These are phyloP conservation scores for Sphagnum tenellum DNA, from an alignment of 225 moss, liverwort and hornwort genomes.

Conservation along the genomic window DNA sequence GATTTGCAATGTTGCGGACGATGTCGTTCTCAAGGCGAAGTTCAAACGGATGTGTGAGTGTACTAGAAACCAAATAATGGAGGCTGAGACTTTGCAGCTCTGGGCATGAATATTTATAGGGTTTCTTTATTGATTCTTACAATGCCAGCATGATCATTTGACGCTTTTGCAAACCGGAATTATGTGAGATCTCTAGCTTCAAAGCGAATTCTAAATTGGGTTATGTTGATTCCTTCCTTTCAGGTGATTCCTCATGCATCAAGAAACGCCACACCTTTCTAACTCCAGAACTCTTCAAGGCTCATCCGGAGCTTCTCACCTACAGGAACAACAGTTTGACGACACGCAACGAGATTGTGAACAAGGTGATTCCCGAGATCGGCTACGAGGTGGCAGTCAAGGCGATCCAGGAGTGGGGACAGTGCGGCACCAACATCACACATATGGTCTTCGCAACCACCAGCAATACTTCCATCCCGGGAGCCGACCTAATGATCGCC, in stretches of 20 bases:
- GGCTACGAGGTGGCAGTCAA: constrained; percentile 5
- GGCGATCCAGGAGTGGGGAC: constrained; percentile 13
- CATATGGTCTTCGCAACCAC: constrained; percentile 13
- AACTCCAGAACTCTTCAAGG: constrained; percentile 7
- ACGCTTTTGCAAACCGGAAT: no score
- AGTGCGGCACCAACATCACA: constrained; percentile 6
- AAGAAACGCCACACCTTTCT: constrained; percentile 10
- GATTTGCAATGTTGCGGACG: no score
- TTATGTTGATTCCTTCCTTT: neutral
- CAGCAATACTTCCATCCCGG: constrained; percentile 7
- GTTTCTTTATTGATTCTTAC: no score
- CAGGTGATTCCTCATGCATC: constrained; percentile 13
- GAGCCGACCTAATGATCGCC: constrained; percentile 10
- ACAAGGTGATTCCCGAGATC: constrained; percentile 8
- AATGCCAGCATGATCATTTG: no score
- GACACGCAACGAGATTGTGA: constrained; percentile 10
- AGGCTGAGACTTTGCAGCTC: no score
- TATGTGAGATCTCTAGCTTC: no score
- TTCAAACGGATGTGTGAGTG: neutral
- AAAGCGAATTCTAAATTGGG: no score
- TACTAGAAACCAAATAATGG: neutral
- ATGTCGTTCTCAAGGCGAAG: neutral
- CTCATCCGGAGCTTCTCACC: constrained; percentile 11
- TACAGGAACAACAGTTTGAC: constrained; percentile 9
- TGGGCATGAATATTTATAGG: no score